phyloP scores from a whole-genome alignment of 2,329 filamentous ascomycete genomes.

The Apiospora arundinis region DNA sequence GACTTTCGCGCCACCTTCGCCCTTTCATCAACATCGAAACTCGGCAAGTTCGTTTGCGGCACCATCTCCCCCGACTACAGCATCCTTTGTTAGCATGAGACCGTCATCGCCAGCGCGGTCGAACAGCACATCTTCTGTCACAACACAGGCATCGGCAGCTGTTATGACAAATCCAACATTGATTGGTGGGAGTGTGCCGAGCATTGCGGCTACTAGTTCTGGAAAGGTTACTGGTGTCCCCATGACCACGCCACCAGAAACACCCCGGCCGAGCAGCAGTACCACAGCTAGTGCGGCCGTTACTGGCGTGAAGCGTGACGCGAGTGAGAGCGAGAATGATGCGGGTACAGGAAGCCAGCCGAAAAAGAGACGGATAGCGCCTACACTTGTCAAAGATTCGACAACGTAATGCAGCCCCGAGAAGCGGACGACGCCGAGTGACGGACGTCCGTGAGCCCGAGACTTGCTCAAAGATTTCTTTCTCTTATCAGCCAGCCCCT shows the following conservation, averaged over 20 bases:
- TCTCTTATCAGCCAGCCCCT: not conserved
- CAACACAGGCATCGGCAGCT: slow-evolving; percentile 64
- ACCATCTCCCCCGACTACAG: slow-evolving; percentile 63
- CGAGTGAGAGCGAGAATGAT: slow-evolving; percentile 20
- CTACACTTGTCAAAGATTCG: slow-evolving; percentile 16
- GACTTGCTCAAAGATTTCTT: not conserved
- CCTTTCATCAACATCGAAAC: slow-evolving; percentile 63
- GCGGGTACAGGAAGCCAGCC: not conserved
- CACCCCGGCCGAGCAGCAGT: slow-evolving; percentile 63
- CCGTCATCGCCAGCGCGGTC: slow-evolving; percentile 82
- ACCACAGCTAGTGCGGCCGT: slow-evolving; percentile 54
- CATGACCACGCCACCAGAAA: slow-evolving; percentile 89
- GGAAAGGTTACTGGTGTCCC: slow-evolving; percentile 69
- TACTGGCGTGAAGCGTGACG: slow-evolving; percentile 20
- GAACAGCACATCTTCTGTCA: slow-evolving; percentile 83
- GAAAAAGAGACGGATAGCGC: slow-evolving; percentile 21
- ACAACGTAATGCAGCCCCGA: not conserved
- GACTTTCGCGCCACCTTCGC: slow-evolving; percentile 66
- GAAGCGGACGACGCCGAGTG: not conserved
- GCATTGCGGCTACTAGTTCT: slow-evolving; percentile 76
- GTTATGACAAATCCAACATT: slow-evolving; percentile 80
- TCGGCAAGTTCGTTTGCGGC: slow-evolving; percentile 64
- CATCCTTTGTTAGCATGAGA: slow-evolving; percentile 66
- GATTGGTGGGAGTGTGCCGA: slow-evolving; percentile 77
- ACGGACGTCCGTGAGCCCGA: not conserved